Evolutionary conservation across 805 yeast species (phyloP).

Genomic region (Lipomyces sp.): DNA sequence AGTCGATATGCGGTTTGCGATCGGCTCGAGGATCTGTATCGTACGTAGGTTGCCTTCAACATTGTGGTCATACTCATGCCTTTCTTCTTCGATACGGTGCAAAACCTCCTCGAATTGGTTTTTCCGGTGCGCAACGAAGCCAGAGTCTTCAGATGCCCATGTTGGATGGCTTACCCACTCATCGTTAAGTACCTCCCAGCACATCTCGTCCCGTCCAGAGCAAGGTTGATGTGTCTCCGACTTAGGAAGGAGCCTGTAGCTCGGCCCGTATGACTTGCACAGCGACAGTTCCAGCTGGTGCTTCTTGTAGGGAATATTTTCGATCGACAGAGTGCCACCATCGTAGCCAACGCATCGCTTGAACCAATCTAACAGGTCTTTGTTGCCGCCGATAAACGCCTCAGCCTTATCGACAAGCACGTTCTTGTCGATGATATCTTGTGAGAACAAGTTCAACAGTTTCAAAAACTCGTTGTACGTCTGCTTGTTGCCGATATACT

Average conservation of each 20-base stretch:
- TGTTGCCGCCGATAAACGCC: constrained; percentile 75
- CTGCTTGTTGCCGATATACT: constrained; percentile 81
- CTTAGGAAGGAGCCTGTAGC: constrained; percentile 88
- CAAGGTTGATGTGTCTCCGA: constrained; percentile 96
- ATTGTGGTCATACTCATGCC: constrained; percentile 93
- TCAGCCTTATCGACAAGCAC: constrained; percentile 81
- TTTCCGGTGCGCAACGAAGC: constrained; percentile 97
- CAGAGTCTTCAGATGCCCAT: constrained; percentile 99
- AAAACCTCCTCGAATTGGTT: constrained; percentile 96
- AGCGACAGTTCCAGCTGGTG: constrained; percentile 85
- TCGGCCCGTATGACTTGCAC: constrained; percentile 94
- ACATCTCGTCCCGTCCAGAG: constrained; percentile 97
- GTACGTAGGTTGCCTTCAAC: constrained; percentile 94
- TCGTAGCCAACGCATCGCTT: constrained; percentile 86
- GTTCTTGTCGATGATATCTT: constrained; percentile 80
- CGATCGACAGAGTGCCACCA: constrained; percentile 80
- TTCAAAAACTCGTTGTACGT: constrained; percentile 90
- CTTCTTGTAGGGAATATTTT: constrained; percentile 80
- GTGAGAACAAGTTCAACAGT: constrained; percentile 79
- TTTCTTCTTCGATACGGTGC: constrained; percentile 93
- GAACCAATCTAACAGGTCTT: constrained; percentile 86
- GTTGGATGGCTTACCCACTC: constrained; percentile 99
- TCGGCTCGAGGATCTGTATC: constrained; percentile 90
- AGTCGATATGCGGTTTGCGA: constrained; percentile 87
- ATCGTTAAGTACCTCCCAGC: constrained; percentile 97